phyloP scores from a whole-genome alignment of 208 protist genomes.

The Crithidia expoeki region DNA sequence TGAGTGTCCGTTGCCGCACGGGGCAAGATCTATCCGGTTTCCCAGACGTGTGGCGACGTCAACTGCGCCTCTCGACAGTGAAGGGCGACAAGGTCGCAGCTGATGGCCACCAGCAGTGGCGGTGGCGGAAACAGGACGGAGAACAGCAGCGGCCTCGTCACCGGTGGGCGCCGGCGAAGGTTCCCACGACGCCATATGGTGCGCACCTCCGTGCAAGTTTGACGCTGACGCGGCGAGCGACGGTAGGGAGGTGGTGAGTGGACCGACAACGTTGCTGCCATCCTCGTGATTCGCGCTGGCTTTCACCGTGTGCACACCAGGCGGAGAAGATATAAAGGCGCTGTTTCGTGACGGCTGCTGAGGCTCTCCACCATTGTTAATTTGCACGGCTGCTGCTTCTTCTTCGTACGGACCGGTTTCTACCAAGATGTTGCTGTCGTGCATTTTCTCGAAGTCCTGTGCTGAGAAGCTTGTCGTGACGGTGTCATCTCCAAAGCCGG shows the following conservation, averaged over 20 bases:
- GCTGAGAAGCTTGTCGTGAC: slow-evolving; percentile 20
- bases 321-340: not conserved
- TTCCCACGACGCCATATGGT: not conserved
- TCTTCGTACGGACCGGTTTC: not conserved
- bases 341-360: not conserved
- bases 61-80: slow-evolving; percentile 18
- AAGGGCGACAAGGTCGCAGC: slow-evolving; percentile 6
- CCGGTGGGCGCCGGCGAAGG: not conserved
- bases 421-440: not conserved
- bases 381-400: not conserved
- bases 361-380: not conserved
- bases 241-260: not conserved
- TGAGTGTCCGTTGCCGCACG: not conserved
- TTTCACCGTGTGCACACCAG: not conserved
- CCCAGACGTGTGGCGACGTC: slow-evolving; percentile 19
- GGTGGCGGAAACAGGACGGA: not conserved
- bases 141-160: not conserved
- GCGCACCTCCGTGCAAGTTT: not conserved
- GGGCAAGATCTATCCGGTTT: slow-evolving; percentile 10
- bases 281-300: not conserved
- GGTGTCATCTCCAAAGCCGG: not conserved
- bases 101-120: not conserved
- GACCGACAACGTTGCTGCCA: slow-evolving; percentile 6
- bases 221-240: not conserved
- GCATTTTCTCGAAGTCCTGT: slow-evolving; percentile 11